Evolutionary conservation across 768 basidiomycete species (phyloP).

Genomic region (Phylloporus sp.): DNA sequence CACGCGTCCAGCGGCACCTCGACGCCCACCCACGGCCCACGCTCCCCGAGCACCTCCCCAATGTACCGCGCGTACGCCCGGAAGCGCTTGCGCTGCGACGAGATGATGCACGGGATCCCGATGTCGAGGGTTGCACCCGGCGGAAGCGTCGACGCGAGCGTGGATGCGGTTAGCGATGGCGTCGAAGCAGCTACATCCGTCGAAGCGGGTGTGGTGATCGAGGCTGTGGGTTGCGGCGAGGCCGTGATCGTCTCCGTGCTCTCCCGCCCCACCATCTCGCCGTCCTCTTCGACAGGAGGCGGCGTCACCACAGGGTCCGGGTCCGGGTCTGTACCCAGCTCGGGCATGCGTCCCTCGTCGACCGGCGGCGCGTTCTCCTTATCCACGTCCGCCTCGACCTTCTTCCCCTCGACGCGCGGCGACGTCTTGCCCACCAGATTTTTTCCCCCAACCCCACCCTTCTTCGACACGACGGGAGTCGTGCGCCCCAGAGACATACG

Average conservation of each 20-base stretch:
- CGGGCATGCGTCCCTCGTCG: too few species aligned
- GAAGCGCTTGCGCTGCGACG: constrained; percentile 77
- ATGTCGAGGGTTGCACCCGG: constrained; percentile 72
- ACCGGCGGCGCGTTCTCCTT: constrained; percentile 23
- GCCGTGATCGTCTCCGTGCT: constrained; percentile 28
- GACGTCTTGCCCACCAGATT: constrained; percentile 12
- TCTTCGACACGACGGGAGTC: constrained; percentile 20
- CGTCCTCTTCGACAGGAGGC: constrained; percentile 15
- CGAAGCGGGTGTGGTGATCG: too few species aligned
- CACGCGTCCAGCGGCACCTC: constrained; percentile 70
- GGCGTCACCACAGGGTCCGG: constrained; percentile 9
- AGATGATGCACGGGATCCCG: constrained; percentile 87
- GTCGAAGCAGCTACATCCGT: too few species aligned
- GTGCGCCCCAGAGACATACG: constrained; percentile 20
- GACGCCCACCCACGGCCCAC: constrained; percentile 86
- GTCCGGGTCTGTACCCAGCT: too few species aligned
- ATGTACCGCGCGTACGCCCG: constrained; percentile 86
- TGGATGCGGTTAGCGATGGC: constrained; percentile 22
- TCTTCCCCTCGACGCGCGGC: constrained; percentile 18
- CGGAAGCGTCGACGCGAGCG: constrained; percentile 21
- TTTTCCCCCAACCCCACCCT: too few species aligned
- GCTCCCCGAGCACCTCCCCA: constrained; percentile 77
- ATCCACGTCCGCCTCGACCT: constrained; percentile 30
- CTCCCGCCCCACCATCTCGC: constrained; percentile 19
- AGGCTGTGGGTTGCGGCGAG: constrained; percentile 11